Base-by-base conservation (phyloP, 176 grass and related monocot genomes). In the Phoenix roebelenii region DNA sequence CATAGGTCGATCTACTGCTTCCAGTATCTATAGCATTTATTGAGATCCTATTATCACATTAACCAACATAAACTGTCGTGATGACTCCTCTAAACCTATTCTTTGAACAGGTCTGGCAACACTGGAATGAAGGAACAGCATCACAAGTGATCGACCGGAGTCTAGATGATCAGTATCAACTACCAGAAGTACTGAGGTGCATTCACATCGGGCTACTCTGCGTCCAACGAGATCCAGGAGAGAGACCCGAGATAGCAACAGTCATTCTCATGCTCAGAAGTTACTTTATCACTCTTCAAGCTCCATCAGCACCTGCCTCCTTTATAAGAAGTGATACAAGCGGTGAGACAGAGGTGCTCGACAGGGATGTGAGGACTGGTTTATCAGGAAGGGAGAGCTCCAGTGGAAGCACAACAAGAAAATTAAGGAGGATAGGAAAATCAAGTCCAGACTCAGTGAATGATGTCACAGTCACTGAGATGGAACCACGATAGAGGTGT, bases 181-280 rank as follows among this genome's bases (percentile, higher is more conserved):
- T 48, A 10, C 72, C 70, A 44, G 72, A 77, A 51, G 53, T 77
- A 1, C 19, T 85, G 25, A 51, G 73, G 52, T 80, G 68, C 62
- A 59, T 85, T 32, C 83, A 85, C 55, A 26, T 81, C 1, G 77
- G 62, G 3, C 61, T 85, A 39, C 67, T 80, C 20, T 85, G 83
- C 22, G 83, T 80, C 7, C 77, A 77, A 55, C 68, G 72, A 25
- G 74, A 80, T 5, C 67, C 72, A 18, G 55, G 17, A 2, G 51
- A 69, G 3, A 70, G 83, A n/a, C 83, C 83, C 0, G 49, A 53
- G 16, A 85, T 85, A 57, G 62, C 76, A 19, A 35, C 62, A 1
- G 68, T 85, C 56, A 18, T 81, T 24, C 12, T 77, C 35, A 85
- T 80, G 83, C 77, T 85, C 53, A 73, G 70, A 57, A 80, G 73